These are phyloP conservation scores for Hypoxylon cercidicola DNA, from an alignment of 495 filamentous ascomycete species.

Conservation along the genomic window DNA sequence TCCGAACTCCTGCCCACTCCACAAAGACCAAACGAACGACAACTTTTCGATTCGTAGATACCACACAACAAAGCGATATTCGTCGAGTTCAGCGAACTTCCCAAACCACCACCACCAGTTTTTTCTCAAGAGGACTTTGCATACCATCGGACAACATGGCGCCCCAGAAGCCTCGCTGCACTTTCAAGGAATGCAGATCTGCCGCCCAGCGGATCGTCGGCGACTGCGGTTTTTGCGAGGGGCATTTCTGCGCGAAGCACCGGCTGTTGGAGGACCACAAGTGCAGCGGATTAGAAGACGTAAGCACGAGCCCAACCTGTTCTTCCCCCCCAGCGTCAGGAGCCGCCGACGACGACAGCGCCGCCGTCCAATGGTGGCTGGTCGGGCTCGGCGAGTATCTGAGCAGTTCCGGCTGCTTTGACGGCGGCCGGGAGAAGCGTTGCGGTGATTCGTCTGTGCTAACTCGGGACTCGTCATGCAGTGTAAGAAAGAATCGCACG, in stretches of 20 bases:
- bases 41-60: neutral
- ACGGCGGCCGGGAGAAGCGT: conserved; percentile 24
- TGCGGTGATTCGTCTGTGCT: conserved; percentile 42
- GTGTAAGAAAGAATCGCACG: conserved; percentile 95
- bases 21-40: conserved; percentile 17
- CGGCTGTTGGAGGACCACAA: conserved; percentile 92
- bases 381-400: conserved; percentile 57
- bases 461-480: conserved; percentile 40
- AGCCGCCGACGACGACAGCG: neutral
- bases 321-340: conserved; percentile 1
- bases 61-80: conserved; percentile 1
- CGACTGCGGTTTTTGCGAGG: conserved; percentile 93
- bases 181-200: conserved; percentile 86
- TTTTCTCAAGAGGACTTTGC: conserved; percentile 3
- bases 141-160: conserved; percentile 57
- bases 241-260: conserved; percentile 94
- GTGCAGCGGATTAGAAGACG: conserved; percentile 91
- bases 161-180: conserved; percentile 85
- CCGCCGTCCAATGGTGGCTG: conserved; percentile 57
- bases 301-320: conserved; percentile 53
- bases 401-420: conserved; percentile 38
- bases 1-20: conserved; percentile 41
- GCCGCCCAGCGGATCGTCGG: conserved; percentile 91
- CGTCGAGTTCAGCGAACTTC: neutral
- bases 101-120: neutral